These are phyloP conservation scores for Kwoniella heveanensis DNA, from an alignment of 768 basidiomycete species.

Conservation along the genomic window DNA sequence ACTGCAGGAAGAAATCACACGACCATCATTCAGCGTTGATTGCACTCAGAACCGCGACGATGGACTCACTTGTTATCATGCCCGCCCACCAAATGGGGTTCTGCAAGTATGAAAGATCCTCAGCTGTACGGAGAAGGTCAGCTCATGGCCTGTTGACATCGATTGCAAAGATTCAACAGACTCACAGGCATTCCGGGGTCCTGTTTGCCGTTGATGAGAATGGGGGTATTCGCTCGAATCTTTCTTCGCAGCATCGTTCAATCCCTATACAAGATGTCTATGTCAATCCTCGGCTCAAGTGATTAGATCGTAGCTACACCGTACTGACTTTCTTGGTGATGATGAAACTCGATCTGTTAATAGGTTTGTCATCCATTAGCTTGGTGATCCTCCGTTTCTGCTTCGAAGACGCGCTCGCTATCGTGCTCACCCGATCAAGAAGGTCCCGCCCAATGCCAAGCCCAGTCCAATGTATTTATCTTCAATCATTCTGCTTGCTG, in stretches of 20 bases:
- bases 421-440: conserved; percentile 68
- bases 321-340: conserved; percentile 98
- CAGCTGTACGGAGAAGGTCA: conserved; percentile 61
- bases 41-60: no score
- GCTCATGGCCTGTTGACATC: neutral
- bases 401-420: neutral
- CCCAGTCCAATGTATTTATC: conserved; percentile 95
- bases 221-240: conserved; percentile 35
- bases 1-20: conserved; percentile 61
- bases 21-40: no score
- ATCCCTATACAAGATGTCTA: conserved; percentile 77
- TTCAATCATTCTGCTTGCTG: conserved; percentile 60
- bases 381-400: no score
- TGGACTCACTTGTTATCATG: conserved; percentile 78
- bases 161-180: conserved; percentile 3
- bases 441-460: conserved; percentile 79
- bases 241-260: conserved; percentile 77
- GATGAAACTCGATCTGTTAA: conserved; percentile 79
- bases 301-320: no score
- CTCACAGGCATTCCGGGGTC: conserved; percentile 37
- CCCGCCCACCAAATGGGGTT: conserved; percentile 99
- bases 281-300: no score
- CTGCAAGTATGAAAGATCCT: conserved; percentile 79
- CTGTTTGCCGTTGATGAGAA: conserved; percentile 43
- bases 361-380: no score